These are phyloP conservation scores for Apophysomyces ossiformis DNA, from an alignment of 371 early-diverging fungal genomes.

Conservation along the genomic window DNA sequence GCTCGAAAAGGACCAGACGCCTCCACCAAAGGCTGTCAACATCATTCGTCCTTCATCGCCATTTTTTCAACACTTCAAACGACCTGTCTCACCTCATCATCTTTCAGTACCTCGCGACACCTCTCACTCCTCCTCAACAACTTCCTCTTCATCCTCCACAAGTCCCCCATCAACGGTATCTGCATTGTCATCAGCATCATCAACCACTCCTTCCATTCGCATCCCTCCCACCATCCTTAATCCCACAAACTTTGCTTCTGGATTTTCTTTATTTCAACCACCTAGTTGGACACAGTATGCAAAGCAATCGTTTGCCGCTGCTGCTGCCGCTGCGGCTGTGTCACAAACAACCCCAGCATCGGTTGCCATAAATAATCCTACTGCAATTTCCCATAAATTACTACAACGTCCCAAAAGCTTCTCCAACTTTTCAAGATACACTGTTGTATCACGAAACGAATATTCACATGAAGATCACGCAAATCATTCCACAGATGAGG, in stretches of 20 bases:
- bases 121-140: constrained; percentile 20
- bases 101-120: constrained; percentile 11
- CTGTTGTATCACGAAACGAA: constrained; percentile 15
- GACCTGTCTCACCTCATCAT: constrained; percentile 17
- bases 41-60: constrained; percentile 30
- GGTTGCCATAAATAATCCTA: background rate
- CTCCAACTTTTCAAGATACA: constrained; percentile 23
- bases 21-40: constrained; percentile 29
- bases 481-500: constrained; percentile 13
- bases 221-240: constrained; percentile 16
- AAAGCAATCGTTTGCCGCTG: constrained; percentile 8
- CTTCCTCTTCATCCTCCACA: constrained; percentile 23
- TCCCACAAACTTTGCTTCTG: constrained; percentile 16
- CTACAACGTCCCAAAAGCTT: constrained; percentile 23
- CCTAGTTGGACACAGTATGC: constrained; percentile 6
- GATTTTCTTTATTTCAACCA: constrained; percentile 5
- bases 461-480: constrained; percentile 16
- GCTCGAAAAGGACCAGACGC: constrained; percentile 23
- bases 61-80: constrained; percentile 22
- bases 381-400: constrained; percentile 7
- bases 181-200: constrained; percentile 18
- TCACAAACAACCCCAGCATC: background rate
- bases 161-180: constrained; percentile 26
- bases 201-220: constrained; percentile 16
- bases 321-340: constrained; percentile 5